phyloP scores from a whole-genome alignment of 768 basidiomycete species.

The Naganishia antarctica region DNA sequence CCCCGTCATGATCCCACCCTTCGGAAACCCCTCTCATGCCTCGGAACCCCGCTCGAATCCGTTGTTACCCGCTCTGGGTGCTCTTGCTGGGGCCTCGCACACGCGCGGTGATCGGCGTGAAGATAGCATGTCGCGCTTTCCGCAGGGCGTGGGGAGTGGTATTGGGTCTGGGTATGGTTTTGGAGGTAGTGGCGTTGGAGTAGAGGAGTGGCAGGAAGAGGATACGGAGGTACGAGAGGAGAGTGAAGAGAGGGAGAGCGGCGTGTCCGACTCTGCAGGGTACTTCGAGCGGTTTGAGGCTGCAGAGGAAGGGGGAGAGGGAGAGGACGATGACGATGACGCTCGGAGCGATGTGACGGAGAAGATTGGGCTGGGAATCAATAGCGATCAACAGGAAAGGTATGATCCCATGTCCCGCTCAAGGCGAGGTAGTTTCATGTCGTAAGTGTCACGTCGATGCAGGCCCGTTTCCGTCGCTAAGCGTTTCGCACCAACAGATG shows the following conservation, averaged over 20 bases:
- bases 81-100: background rate
- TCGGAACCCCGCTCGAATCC: background rate
- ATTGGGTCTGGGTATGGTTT: background rate
- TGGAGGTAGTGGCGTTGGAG: background rate
- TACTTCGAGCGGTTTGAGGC: background rate
- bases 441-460: slow-evolving; percentile 4
- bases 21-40: background rate
- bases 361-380: background rate
- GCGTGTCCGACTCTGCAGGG: background rate
- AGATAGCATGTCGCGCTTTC: background rate
- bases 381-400: background rate
- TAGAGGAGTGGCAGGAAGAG: too few species aligned
- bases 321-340: background rate
- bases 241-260: background rate
- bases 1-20: slow-evolving; percentile 2
- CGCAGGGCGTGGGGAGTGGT: background rate
- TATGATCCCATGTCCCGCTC: background rate
- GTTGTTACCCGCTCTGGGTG: background rate
- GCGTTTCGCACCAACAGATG: background rate
- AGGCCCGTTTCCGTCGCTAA: too few species aligned
- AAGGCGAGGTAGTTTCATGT: background rate
- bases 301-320: background rate
- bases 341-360: slow-evolving; percentile 7
- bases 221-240: background rate
- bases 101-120: background rate